These are phyloP conservation scores for Diaporthe sp. DNA, from an alignment of 2,329 filamentous ascomycete genomes.

Conservation along the genomic window DNA sequence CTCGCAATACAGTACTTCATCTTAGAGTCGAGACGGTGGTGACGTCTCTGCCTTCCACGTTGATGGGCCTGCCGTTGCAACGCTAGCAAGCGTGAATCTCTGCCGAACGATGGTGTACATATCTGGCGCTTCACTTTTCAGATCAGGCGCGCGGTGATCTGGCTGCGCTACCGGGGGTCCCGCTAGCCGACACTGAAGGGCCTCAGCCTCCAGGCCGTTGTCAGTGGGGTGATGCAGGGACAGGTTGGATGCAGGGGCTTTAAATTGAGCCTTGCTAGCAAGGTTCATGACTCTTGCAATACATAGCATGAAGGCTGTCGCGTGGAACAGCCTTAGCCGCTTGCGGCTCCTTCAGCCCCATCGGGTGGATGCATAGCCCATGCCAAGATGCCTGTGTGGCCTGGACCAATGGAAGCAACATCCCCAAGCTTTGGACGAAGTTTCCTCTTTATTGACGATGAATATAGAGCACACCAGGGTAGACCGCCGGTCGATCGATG, in stretches of 20 bases:
- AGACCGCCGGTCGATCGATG: conserved; percentile 6
- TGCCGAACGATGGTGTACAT: not conserved
- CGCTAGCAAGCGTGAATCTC: not conserved
- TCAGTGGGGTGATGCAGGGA: conserved; percentile 10
- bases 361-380: not conserved
- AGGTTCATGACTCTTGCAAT: conserved; percentile 30
- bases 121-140: conserved; percentile 13
- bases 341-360: conserved; percentile 28
- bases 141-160: conserved; percentile 30
- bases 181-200: conserved; percentile 2
- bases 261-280: conserved; percentile 26
- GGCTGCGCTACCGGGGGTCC: not conserved
- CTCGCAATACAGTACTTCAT: not conserved
- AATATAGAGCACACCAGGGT: conserved; percentile 13
- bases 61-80: not conserved
- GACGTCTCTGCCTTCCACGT: conserved; percentile 1
- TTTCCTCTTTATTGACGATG: conserved; percentile 20
- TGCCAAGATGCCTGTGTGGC: conserved; percentile 18
- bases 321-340: conserved; percentile 30
- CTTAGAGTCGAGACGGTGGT: not conserved
- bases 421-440: conserved; percentile 20
- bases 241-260: conserved; percentile 23
- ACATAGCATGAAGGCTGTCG: conserved; percentile 21
- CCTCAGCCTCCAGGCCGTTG: conserved; percentile 17
- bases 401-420: conserved; percentile 14